Percentiles rank a stretch among this genome's conserved stretches.
These are phyloP conservation scores for Populus pruinosa DNA, from an alignment of 345 rosid genomes.

Conservation along the genomic window DNA sequence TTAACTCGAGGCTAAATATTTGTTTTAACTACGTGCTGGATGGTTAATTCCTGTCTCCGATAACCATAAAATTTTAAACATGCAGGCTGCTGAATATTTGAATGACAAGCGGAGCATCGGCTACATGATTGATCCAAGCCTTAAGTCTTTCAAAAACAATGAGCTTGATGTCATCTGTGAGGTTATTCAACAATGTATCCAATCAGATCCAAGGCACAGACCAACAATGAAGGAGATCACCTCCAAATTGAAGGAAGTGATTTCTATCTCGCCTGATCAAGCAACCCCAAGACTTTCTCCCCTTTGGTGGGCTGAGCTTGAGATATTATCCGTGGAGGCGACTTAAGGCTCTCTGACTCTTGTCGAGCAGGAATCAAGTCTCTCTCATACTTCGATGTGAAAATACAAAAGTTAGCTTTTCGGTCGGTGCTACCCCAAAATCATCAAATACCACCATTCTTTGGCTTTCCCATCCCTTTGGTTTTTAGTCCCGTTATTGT, in stretches of 20 bases:
- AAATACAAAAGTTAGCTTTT: slow-evolving; percentile 3
- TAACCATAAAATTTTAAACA: slow-evolving; percentile 1
- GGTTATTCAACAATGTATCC: slow-evolving; percentile 55
- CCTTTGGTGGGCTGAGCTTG: slow-evolving; percentile 99
- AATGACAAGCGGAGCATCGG: slow-evolving; percentile 39
- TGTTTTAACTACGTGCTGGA: neutral
- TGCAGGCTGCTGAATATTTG: slow-evolving; percentile 67
- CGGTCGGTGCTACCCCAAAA: neutral
- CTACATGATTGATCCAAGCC: slow-evolving; percentile 61
- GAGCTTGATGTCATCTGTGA: slow-evolving; percentile 70
- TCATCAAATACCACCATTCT: neutral
- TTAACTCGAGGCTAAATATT: neutral
- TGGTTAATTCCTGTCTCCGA: neutral
- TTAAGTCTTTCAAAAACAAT: slow-evolving; percentile 58
- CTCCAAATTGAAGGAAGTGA: slow-evolving; percentile 56
- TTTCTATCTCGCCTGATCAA: slow-evolving; percentile 73
- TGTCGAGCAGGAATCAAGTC: neutral
- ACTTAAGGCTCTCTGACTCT: slow-evolving; percentile 29
- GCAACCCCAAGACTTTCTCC: slow-evolving; percentile 94
- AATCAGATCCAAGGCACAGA: slow-evolving; percentile 48
- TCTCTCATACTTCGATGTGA: slow-evolving; percentile 1
- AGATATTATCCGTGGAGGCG: slow-evolving; percentile 85
- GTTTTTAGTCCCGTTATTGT: neutral
- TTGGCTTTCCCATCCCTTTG: neutral
- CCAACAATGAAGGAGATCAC: slow-evolving; percentile 63